Evolutionary conservation across 306 rosid genomes (phyloP), one percentile per base, ranked within the genome.

Genomic region (Inga oerstediana): DNA sequence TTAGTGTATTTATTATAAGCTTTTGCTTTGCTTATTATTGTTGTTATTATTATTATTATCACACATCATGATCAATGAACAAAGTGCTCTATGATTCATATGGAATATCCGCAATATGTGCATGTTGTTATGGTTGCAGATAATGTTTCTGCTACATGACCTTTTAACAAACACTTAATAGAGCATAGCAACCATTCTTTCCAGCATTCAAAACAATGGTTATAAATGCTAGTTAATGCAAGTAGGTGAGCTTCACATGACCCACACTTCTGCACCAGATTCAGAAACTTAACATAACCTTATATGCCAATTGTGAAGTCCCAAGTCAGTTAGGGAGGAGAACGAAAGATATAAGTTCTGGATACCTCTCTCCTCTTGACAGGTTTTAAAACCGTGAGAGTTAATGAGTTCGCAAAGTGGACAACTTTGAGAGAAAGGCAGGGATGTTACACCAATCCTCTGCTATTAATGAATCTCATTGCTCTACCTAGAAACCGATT

Each of bases 211-310:
- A 82, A 39, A 82, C 90, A 83, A 74, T 44, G 87, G 87, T 49
- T 84, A 87, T 91, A 87, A 91, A 89, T 93, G 92, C 76, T 81
- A 89, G 70, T 86, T 91, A 89, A 84, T 90, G 82, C 78, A 52
- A 88, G 97, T 89, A 82, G 94, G 85, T 89, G 82, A 83, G 87
- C 75, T 52, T 93, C 92, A 89, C 89, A 80, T 77, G 90, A 78
- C 83, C 86, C 89, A 85, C 90, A 88, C 80, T 82, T 89, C 70
- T 89, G 78, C 82, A 90, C 79, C 88, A 77, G 85, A 76, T 69
- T 15, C 71, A 54, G 51, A 78, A 48, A 78, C 67, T 51, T 22
- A 51, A 68, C 52, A 41, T 43, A 34, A 66, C 72, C 72, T 66
- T 4, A 24, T 20, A 19, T 15, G 44, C 56, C 46, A 48, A 48